Base-by-base conservation (phyloP, 2,329 filamentous ascomycete genomes). In the Niveomyces coronatus region DNA sequence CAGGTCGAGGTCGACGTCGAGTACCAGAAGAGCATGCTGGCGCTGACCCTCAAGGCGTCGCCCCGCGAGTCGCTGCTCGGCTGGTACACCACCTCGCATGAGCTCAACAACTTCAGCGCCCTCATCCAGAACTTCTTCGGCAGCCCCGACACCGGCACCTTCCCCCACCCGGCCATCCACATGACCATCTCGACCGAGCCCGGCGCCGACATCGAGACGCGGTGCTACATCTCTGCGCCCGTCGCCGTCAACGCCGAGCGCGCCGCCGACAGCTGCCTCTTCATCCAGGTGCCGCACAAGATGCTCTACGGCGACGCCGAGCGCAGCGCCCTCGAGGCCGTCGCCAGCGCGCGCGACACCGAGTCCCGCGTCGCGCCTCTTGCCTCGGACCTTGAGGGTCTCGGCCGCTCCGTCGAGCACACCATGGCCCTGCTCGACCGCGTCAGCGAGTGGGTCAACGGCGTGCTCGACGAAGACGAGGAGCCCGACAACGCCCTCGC, bases 1-100 rank as follows among this genome's bases (percentile, higher is more conserved):
- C 91, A 98, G 66, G 91, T 98, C 54, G 91, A 98, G 66, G 91
- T 98, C 47, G 91, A 98, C 61, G 94, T 98, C 74, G 91, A 98
- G 66, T 98, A 96, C 67, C 91, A 98, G 69, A 96, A 96, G 76
- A 88, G 89, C 64, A 98, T 98, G 91, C 80, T 96, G 42, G 82
- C 85, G 43, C 71, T 98, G 52, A 89, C 94, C 61, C 79, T 96
- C 51, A 89, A 89, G 67, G 89, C 88, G 41, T 84, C 87, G 62
- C 91, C 91, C 35, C 85, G 87, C 64, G 91, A 98, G 65, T 79
- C 87, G 39, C 76, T 98, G 42, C 82, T 98, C 45, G 91, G 91
- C 56, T 98, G 91, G 91, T 98, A 98, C 68, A 94, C 91, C 47
- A 98, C 91, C 35, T 88, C 84, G 56, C 82, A 85, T 61, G 89